Percentiles rank a stretch among this genome's conserved stretches.
phyloP scores from a whole-genome alignment of 129 eudicot genomes.

The Artemisia annua region DNA sequence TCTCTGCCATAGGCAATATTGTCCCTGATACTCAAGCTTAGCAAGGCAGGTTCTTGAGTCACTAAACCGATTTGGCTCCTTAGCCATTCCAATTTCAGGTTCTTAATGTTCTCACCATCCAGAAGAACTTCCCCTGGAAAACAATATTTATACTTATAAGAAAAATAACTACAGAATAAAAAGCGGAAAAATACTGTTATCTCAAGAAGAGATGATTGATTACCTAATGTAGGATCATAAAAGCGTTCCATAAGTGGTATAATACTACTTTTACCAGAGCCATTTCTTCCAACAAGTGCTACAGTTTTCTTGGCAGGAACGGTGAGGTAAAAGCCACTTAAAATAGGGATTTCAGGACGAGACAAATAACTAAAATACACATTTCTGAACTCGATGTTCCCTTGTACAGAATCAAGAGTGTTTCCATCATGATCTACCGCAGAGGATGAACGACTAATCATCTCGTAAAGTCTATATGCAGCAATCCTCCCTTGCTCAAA shows the following conservation, averaged over 20 bases:
- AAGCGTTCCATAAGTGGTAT: slow-evolving; percentile 98
- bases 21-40: slow-evolving; percentile 87
- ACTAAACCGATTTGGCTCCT: slow-evolving; percentile 96
- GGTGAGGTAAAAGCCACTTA: slow-evolving; percentile 91
- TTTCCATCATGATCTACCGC: slow-evolving; percentile 65
- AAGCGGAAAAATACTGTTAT: not conserved
- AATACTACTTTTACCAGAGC: slow-evolving; percentile 97
- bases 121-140: slow-evolving; percentile 83
- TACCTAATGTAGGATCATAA: slow-evolving; percentile 98
- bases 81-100: slow-evolving; percentile 88
- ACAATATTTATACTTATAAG: slow-evolving; percentile 8
- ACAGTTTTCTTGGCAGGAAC: slow-evolving; percentile 96
- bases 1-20: slow-evolving; percentile 91
- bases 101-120: slow-evolving; percentile 95
- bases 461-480: slow-evolving; percentile 94
- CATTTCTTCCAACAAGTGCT: slow-evolving; percentile 98
- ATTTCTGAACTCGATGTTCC: slow-evolving; percentile 92
- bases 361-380: slow-evolving; percentile 95
- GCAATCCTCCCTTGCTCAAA: slow-evolving; percentile 99
- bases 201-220: not conserved
- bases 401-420: slow-evolving; percentile 71
- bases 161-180: not conserved
- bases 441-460: slow-evolving; percentile 93
- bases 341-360: slow-evolving; percentile 94
- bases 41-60: slow-evolving; percentile 96